Base-by-base conservation (phyloP, 2,329 filamentous ascomycete species). In the Aspergillus sp. region DNA sequence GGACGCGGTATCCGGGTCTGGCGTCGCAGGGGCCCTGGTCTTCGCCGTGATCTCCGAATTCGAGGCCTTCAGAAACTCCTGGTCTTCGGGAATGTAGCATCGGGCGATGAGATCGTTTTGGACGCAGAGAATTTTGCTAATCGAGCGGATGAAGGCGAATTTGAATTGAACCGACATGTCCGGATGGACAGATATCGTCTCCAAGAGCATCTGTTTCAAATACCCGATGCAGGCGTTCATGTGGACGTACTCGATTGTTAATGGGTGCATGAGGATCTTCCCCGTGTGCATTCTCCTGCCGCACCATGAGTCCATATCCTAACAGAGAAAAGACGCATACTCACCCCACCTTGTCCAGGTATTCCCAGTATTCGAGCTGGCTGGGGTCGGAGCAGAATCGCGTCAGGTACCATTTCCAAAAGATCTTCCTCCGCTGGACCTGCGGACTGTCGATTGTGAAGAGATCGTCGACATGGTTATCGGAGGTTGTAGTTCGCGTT, bases 391-490 rank as follows among this genome's bases (percentile, higher is more conserved):
- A 50, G 19, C 42, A 55, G 11, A 55, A 35, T 33, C 53, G 50
- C 14, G 53, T 55, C 38, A 55, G n/a, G 44, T 55, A 55, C 53
- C 53, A 55, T 24, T 55, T 55, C 53, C 53, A 55, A 22, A 55
- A 55, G 33, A 55, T 52, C 43, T 55, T 55, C 33, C 53, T 35
- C 17, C 53, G 50, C 40, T 55, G 50, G 17, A 55, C 53, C 2
- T 55, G 53, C 4, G 53, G 53, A 22, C 53, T 52, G 43, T 55
- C 53, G 7, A 52, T 49, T 6, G 49, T 55, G 38, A 55, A 55
- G 11, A 47, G 26, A 22, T 55, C 53, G 2, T 55, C 50, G 3
- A 52, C 42, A 2, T 47, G 46, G n/a, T 36, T 45, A 8, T 55
- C 50, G 2, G 50, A 52, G 8, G 47, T 20, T 5, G 53, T 52